Percentiles rank a stretch among this genome's conserved stretches.
Evolutionary conservation across 2,329 filamentous ascomycete genomes (phyloP).

Genomic region (Myriosclerotinia duriaeana): DNA sequence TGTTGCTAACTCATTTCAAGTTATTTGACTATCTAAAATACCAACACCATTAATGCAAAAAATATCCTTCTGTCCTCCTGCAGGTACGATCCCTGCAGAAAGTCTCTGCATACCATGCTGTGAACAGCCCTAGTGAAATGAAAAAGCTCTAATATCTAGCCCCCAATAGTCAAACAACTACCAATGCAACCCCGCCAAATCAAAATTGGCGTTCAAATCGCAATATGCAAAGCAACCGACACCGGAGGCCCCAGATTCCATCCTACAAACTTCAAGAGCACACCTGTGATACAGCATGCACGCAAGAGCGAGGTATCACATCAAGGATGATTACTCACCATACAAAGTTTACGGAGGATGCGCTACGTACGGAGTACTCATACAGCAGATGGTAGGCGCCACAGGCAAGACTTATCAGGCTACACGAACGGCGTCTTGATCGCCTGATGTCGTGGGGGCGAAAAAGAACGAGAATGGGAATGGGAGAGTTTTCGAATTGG

Average conservation of each 20-base stretch:
- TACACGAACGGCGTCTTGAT: not conserved
- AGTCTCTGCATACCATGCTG: too few relatives aligned
- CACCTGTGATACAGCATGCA: not conserved
- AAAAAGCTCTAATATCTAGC: too few relatives aligned
- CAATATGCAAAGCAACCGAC: not conserved
- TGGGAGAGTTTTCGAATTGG: not conserved
- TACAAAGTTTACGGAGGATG: not conserved
- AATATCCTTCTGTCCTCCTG: too few relatives aligned
- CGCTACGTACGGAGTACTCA: not conserved
- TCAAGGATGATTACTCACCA: not conserved
- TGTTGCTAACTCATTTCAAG: not conserved
- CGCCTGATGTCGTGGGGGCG: slow-evolving; percentile 8
- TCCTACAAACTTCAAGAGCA: not conserved
- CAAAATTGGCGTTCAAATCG: not conserved
- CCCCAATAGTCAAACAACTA: too few relatives aligned
- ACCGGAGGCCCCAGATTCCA: not conserved
- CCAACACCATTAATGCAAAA: too few relatives aligned
- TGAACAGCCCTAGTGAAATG: too few relatives aligned
- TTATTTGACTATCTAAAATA: not conserved
- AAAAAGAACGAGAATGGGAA: slow-evolving; percentile 1
- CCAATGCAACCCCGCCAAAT: too few relatives aligned
- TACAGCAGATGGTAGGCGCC: not conserved
- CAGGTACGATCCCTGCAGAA: too few relatives aligned
- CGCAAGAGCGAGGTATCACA: not conserved
- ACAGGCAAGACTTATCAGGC: not conserved